phyloP scores from a whole-genome alignment of 352 stramenopile genomes.

The Plasmopara halstedii region DNA sequence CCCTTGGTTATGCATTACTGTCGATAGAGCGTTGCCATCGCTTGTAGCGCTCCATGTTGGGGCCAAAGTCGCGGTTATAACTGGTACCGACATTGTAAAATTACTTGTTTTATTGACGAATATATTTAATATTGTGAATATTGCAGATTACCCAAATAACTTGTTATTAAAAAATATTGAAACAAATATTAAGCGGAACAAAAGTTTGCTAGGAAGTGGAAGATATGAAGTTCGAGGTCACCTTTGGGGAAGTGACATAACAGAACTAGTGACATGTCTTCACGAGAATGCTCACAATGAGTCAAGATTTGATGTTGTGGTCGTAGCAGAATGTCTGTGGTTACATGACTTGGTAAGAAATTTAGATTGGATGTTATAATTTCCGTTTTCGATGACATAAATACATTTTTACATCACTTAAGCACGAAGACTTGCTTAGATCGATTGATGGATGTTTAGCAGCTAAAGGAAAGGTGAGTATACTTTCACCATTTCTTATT shows the following conservation, averaged over 20 bases:
- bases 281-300: neutral
- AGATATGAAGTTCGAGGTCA: slow-evolving; percentile 28
- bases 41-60: slow-evolving; percentile 38
- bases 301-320: slow-evolving; percentile 29
- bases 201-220: slow-evolving; percentile 19
- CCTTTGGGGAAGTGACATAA: slow-evolving; percentile 29
- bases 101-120: no score
- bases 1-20: neutral
- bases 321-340: slow-evolving; percentile 49
- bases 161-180: slow-evolving; percentile 39
- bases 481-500: neutral
- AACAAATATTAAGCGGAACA: slow-evolving; percentile 33
- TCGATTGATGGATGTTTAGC: slow-evolving; percentile 34
- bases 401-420: neutral
- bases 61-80: slow-evolving; percentile 33
- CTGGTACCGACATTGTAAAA: slow-evolving; percentile 13
- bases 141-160: slow-evolving; percentile 42
- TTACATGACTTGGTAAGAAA: slow-evolving; percentile 33
- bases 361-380: neutral
- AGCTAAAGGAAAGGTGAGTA: slow-evolving; percentile 21
- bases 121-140: no score
- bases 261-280: slow-evolving; percentile 13
- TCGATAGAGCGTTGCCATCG: slow-evolving; percentile 33
- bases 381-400: neutral
- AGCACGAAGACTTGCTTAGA: slow-evolving; percentile 36